phyloP scores from a whole-genome alignment of 2,329 filamentous ascomycete species.

The Fusarium nodosum region DNA sequence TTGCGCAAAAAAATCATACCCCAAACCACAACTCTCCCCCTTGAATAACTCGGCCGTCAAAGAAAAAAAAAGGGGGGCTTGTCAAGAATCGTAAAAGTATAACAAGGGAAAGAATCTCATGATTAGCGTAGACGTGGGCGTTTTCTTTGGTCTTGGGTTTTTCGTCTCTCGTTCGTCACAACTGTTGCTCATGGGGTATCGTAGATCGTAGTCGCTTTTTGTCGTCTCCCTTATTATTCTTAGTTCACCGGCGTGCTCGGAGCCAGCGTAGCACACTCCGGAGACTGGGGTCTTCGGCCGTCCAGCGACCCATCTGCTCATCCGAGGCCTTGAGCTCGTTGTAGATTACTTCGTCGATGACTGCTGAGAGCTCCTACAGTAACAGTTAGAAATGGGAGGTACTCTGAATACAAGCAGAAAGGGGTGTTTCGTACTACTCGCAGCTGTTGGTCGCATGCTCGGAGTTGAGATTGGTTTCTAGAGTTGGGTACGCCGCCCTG shows the following conservation, averaged over 20 bases:
- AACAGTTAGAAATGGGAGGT: neutral
- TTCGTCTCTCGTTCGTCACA: conserved; percentile 37
- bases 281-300: conserved; percentile 71
- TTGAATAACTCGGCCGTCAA: conserved; percentile 36
- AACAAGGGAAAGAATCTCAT: conserved; percentile 31
- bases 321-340: conserved; percentile 67
- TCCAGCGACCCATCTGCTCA: conserved; percentile 70
- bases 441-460: conserved; percentile 69
- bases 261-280: conserved; percentile 71
- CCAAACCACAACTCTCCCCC: conserved; percentile 20
- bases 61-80: conserved; percentile 13
- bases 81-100: conserved; percentile 47
- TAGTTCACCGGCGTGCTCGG: conserved; percentile 52
- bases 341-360: conserved; percentile 72
- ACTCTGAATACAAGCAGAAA: neutral
- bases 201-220: conserved; percentile 29
- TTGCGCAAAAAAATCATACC: conserved; percentile 23
- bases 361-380: conserved; percentile 65
- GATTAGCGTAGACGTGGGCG: conserved; percentile 31
- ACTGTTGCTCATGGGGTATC: conserved; percentile 30
- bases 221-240: conserved; percentile 21
- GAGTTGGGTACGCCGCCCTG: conserved; percentile 64
- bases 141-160: conserved; percentile 22
- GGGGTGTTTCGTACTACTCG: conserved; percentile 63
- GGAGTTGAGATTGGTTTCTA: conserved; percentile 63